These are phyloP conservation scores for Adansonia gregorii DNA, from an alignment of 441 rosid species.

Conservation along the genomic window DNA sequence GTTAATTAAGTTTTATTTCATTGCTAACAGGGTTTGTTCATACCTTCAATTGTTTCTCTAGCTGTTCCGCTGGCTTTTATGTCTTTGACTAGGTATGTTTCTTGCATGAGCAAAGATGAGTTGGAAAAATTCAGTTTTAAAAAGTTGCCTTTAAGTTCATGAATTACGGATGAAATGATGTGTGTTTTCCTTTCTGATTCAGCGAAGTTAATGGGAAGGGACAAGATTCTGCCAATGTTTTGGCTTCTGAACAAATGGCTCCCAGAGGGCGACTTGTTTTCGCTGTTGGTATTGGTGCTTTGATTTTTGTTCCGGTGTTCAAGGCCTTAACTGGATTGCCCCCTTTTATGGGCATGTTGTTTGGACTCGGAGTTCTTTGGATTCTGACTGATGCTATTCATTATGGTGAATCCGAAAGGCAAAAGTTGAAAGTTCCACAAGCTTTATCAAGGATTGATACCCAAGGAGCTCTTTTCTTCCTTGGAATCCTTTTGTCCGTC, in stretches of 20 bases:
- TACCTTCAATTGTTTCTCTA: constrained; percentile 83
- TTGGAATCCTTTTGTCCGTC: constrained; percentile 87
- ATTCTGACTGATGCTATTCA: constrained; percentile 96
- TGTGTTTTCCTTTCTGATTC: constrained; percentile 38
- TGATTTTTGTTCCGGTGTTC: constrained; percentile 90
- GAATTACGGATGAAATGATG: constrained; percentile 31
- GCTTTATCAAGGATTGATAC: constrained; percentile 94
- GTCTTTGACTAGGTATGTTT: constrained; percentile 83
- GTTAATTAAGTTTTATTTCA: constrained; percentile 17
- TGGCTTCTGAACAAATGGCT: constrained; percentile 92
- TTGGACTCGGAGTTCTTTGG: constrained; percentile 98
- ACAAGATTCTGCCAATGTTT: constrained; percentile 54
- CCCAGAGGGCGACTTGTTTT: constrained; percentile 90
- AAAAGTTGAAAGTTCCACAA: constrained; percentile 89
- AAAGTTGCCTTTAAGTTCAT: constrained; percentile 19
- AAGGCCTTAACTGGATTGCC: constrained; percentile 94
- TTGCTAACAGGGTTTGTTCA: constrained; percentile 58
- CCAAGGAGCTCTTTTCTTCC: constrained; percentile 90
- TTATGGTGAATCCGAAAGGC: constrained; percentile 89
- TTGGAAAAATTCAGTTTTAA: constrained; percentile 12
- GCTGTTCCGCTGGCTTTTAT: constrained; percentile 86
- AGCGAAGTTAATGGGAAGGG: constrained; percentile 91
- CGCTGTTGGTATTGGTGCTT: constrained; percentile 81
- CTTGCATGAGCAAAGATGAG: constrained; percentile 32
- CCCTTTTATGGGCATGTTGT: constrained; percentile 92